phyloP scores from a whole-genome alignment of 495 filamentous ascomycete species.

The Lasiosphaeria ovina region DNA sequence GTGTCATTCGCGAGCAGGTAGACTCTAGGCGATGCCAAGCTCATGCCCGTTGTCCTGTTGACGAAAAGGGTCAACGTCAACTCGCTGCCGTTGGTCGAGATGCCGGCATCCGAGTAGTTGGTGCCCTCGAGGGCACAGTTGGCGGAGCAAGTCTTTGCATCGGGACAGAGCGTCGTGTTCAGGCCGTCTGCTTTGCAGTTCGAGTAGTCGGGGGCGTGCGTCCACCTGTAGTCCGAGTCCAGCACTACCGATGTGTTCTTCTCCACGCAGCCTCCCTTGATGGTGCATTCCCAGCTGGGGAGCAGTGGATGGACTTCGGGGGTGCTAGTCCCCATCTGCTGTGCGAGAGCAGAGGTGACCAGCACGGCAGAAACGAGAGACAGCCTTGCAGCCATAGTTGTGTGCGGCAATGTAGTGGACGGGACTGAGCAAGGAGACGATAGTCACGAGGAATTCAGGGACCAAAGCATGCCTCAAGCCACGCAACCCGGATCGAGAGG shows the following conservation, averaged over 20 bases:
- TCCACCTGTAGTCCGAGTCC: conserved; percentile 65
- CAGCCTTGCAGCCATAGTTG: not conserved
- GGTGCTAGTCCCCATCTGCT: conserved; percentile 19
- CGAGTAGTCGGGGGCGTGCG: conserved; percentile 50
- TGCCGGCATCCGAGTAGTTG: conserved; percentile 59
- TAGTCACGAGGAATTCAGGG: not conserved
- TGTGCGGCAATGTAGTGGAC: not conserved
- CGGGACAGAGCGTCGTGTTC: conserved; percentile 53
- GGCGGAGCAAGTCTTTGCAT: conserved; percentile 51
- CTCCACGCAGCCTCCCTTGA: conserved; percentile 48
- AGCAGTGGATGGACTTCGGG: conserved; percentile 49
- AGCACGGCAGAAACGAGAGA: conserved; percentile 6
- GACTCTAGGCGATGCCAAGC: conserved; percentile 58
- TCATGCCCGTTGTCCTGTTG: conserved; percentile 24
- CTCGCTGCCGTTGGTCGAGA: conserved; percentile 49
- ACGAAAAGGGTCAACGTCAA: conserved; percentile 20
- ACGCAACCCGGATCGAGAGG: not conserved
- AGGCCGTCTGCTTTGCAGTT: conserved; percentile 60
- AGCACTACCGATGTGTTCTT: conserved; percentile 54
- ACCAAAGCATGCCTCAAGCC: not conserved
- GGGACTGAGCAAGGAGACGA: not conserved
- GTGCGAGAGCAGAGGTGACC: conserved; percentile 14
- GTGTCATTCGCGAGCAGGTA: conserved; percentile 55
- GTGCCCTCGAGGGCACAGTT: conserved; percentile 63
- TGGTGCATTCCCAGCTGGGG: conserved; percentile 53